Evolutionary conservation across 352 stramenopile species (phyloP), one percentile per base, ranked within the genome.

Genomic region (Elongisporangium undulatum): DNA sequence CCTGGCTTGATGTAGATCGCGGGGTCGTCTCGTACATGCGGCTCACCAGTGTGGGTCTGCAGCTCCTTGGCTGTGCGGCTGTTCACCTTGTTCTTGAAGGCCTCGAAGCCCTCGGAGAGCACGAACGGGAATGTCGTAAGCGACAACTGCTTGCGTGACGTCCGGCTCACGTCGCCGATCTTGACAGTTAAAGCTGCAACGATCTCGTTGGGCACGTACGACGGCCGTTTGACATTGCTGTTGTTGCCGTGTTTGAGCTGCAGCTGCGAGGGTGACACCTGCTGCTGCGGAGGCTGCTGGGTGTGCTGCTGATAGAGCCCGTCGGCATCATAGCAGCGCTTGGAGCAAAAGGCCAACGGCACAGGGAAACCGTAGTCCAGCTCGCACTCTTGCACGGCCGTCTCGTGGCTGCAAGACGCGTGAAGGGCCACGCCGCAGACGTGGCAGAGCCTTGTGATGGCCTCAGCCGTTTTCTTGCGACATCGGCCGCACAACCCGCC

Each of bases 1-100:
- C 78, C 78, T 7, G 84, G 84, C 3, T 74, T 74, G 63, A 93
- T 91, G 72, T 93, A 93, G n/a, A 93, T 71, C 16, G 79, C 78
- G 20, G 41, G 34, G 57, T 93, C 82, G 39, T 85, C 77, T 26
- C 79, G 76, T 54, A 91, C 69, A 51, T 87, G 72, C n/a, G 53
- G 58, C 26, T 88, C 76, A 19, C 66, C 65, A 4, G 56, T 58
- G 55, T 71, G 66, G 24, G 51, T 69, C 59, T 78, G 68, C n/a
- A 90, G 64, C 59, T 85, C 75, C 22, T 79, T 77, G 45, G 70
- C 56, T 41, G 78, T 86, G 34, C 71, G 77, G 55, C 63, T 71
- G 61, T 91, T 87, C 21, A 77, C 71, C 60, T 90, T 91, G 50
- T 76, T 77, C 24, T 75, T 69, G 59, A 93, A 87, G 19, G 89